These are phyloP conservation scores for Serendipita sp. DNA, from an alignment of 768 basidiomycete genomes.

Conservation along the genomic window DNA sequence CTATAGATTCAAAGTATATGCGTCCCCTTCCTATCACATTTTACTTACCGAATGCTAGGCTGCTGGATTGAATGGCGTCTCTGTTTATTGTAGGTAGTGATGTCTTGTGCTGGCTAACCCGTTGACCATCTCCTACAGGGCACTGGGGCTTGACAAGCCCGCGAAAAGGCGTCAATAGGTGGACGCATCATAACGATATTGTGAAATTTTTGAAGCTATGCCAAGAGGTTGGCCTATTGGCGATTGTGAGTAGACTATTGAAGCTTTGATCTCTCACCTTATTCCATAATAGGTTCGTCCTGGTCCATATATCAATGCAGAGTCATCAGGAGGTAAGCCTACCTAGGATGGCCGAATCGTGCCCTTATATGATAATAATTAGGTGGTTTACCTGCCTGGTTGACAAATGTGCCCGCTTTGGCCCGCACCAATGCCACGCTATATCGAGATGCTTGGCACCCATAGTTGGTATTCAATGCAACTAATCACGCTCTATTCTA, in stretches of 20 bases:
- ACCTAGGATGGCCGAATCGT: background rate
- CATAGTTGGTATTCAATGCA: background rate
- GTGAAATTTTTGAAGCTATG: slow-evolving; percentile 11
- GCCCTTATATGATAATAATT: background rate
- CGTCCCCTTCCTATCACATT: background rate
- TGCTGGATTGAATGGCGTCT: slow-evolving; percentile 15
- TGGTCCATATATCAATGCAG: background rate
- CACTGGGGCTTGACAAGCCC: background rate
- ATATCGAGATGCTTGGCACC: slow-evolving; percentile 14
- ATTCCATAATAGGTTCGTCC: background rate
- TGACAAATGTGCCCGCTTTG: slow-evolving; percentile 13
- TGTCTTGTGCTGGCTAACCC: background rate
- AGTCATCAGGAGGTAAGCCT: background rate
- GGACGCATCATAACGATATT: slow-evolving; percentile 8
- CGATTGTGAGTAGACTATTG: slow-evolving; percentile 10
- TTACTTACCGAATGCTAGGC: slow-evolving; percentile 8
- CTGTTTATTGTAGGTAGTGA: slow-evolving; percentile 13
- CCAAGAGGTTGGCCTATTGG: slow-evolving; percentile 15
- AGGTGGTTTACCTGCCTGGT: slow-evolving; percentile 17
- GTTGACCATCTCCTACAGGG: background rate
- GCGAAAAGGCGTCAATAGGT: slow-evolving; percentile 2
- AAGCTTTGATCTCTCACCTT: background rate
- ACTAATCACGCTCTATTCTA: background rate
- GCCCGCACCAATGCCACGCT: slow-evolving; percentile 14
- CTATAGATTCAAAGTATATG: no score